Conservation (phyloP, 164 flowering plant species). For the Tinospora cordifolia region DNA sequence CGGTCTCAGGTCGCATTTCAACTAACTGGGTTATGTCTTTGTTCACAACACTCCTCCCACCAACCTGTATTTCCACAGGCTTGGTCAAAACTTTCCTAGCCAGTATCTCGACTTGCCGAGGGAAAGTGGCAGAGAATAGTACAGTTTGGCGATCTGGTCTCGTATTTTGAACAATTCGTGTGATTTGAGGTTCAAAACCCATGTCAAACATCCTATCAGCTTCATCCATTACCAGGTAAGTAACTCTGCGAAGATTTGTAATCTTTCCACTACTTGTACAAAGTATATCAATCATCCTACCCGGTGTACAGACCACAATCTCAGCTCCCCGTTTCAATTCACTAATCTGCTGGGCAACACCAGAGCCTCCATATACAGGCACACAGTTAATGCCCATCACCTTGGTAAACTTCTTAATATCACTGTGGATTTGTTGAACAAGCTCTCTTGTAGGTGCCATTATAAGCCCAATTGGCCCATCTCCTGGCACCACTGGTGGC, state of each 20-base stretch:
- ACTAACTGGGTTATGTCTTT: slow-evolving; percentile 84
- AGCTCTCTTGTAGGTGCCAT: slow-evolving; percentile 99
- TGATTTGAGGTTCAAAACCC: slow-evolving; percentile 99
- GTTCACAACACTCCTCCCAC: slow-evolving; percentile 98
- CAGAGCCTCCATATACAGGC: slow-evolving; percentile 95
- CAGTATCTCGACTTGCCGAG: slow-evolving; percentile 89
- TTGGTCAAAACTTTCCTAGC: slow-evolving; percentile 80
- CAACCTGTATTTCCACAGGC: slow-evolving; percentile 92
- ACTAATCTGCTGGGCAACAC: slow-evolving; percentile 98
- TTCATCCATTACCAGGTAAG: slow-evolving; percentile 94
- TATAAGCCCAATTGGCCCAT: slow-evolving; percentile 91
- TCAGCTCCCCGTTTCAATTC: slow-evolving; percentile 88
- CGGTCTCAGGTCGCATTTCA: slow-evolving; percentile 82
- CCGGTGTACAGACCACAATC: slow-evolving; percentile 97
- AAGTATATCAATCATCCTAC: slow-evolving; percentile 96
- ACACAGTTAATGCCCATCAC: slow-evolving; percentile 68
- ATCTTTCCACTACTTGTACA: slow-evolving; percentile 92
- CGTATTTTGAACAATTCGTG: slow-evolving; percentile 88
- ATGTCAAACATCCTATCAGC: slow-evolving; percentile 99
- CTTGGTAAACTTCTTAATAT: slow-evolving; percentile 80
- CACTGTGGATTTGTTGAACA: slow-evolving; percentile 93
- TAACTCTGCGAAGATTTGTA: slow-evolving; percentile 78
- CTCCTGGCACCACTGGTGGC: slow-evolving; percentile 79
- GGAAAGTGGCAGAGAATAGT: slow-evolving; percentile 95
- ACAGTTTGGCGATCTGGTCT: slow-evolving; percentile 92